Evolutionary conservation across 2,329 filamentous ascomycete species (phyloP), one percentile per base, ranked within the genome.

Genomic region (Leptoxyphium fumago): DNA sequence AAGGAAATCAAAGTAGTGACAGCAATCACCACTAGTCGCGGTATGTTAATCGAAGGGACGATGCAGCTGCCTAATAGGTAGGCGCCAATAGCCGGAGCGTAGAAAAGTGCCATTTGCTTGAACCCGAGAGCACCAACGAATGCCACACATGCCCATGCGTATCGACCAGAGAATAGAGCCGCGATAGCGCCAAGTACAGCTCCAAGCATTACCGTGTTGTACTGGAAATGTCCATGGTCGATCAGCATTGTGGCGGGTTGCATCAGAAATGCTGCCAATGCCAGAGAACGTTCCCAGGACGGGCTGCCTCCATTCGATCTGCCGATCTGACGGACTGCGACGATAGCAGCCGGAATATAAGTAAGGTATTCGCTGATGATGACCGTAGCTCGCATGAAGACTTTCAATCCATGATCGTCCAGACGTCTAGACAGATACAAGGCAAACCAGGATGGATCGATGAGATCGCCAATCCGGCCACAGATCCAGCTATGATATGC

Each of bases 91-190:
- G 82, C 80, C 11, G 93, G 88, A 2, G 93, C 87, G 63, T 95
- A 98, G 67, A 96, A 98, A 13, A 98, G 72, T 1, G 89, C 89
- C 93, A 98, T 98, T 64, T 98, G 91, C 70, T 98, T 98, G 72
- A 96, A 98, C 5, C 86, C 86, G n/a, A 98, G 70, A 2, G 89
- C 84, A 13, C 77, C 78, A 6, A 98, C 91, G 55, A 98, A 98
- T 68, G 94, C 94, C 46, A 94, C 76, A 49, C 85, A 87, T 21
- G 84, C 78, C 87, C 89, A 95, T 48, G 93, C 74, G 55, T 81
- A 81, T 41, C 87, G 77, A 3, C 84, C 84, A 2, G 87, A 86
- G 42, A 94, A 64, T 66, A 96, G 82, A 61, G 84, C 91, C 38
- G 89, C 91, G 68, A 95, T 78, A 55, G 82, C 85, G 1, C 86